These are phyloP conservation scores for Trypanosoma vivax DNA, from an alignment of 208 protist species.

Conservation along the genomic window DNA sequence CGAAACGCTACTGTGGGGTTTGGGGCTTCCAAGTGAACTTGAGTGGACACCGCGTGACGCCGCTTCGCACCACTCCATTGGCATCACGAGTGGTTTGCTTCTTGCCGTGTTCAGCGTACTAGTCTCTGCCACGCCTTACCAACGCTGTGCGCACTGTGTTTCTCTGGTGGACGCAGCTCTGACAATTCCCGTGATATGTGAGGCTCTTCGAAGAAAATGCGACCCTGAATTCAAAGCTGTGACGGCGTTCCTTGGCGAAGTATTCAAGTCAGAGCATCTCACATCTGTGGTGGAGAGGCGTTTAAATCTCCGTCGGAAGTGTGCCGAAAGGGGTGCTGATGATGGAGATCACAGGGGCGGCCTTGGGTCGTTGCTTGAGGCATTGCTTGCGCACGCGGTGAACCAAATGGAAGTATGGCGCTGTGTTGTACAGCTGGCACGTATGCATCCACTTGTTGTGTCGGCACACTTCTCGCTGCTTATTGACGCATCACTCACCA, in stretches of 20 bases:
- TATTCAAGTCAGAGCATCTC: slow-evolving; percentile 11
- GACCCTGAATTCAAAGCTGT: slow-evolving; percentile 7
- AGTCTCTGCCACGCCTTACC: slow-evolving; percentile 63
- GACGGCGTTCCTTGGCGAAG: slow-evolving; percentile 11
- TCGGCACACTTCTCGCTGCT: slow-evolving; percentile 42
- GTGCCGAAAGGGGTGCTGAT: slow-evolving; percentile 4
- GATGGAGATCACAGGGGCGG: slow-evolving; percentile 1
- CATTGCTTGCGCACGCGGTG: slow-evolving; percentile 50
- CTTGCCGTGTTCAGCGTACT: slow-evolving; percentile 29
- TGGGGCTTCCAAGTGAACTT: slow-evolving; percentile 10
- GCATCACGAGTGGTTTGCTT: slow-evolving; percentile 4
- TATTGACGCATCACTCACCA: slow-evolving; percentile 25
- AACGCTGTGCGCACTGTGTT: slow-evolving; percentile 47
- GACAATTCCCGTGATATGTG: slow-evolving; percentile 38
- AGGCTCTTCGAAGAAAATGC: slow-evolving; percentile 1
- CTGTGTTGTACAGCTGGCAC: slow-evolving; percentile 63
- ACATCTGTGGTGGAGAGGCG: not conserved
- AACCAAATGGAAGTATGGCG: slow-evolving; percentile 58
- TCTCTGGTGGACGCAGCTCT: slow-evolving; percentile 31
- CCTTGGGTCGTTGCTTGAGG: slow-evolving; percentile 15
- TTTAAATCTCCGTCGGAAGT: not conserved
- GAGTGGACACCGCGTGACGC: not conserved
- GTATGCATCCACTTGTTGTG: slow-evolving; percentile 52
- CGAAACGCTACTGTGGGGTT: slow-evolving; percentile 44
- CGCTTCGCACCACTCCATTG: no score